Conservation (phyloP, 192 early-diverging fungal species). For the Funneliformis mosseae region DNA sequence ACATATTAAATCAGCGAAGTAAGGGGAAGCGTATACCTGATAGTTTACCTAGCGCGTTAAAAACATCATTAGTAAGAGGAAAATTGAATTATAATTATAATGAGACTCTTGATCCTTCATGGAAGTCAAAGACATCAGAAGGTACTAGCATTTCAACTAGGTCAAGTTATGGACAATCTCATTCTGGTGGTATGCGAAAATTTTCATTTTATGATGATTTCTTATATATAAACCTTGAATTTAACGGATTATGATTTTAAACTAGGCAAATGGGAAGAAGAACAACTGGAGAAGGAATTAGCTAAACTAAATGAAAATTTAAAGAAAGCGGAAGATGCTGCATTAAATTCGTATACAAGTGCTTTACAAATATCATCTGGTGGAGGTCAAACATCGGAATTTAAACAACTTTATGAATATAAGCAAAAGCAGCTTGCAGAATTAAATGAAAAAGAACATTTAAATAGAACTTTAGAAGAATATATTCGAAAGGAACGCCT, state of each 20-base stretch:
- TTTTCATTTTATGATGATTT: slow-evolving; percentile 32
- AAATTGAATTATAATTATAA: slow-evolving; percentile 40
- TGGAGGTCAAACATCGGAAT: slow-evolving; percentile 44
- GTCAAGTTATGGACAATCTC: slow-evolving; percentile 41
- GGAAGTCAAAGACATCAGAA: slow-evolving; percentile 36
- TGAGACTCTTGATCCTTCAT: slow-evolving; percentile 45
- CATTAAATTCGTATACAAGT: slow-evolving; percentile 33
- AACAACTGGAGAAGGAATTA: slow-evolving; percentile 49
- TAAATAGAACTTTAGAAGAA: slow-evolving; percentile 47
- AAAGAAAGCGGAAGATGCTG: slow-evolving; percentile 48
- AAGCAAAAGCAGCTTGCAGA: slow-evolving; percentile 54
- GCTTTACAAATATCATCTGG: slow-evolving; percentile 31
- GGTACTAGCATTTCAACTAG: slow-evolving; percentile 38
- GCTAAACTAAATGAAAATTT: slow-evolving; percentile 50
- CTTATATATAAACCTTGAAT: not conserved
- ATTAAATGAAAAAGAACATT: slow-evolving; percentile 46
- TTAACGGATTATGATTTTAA: not conserved
- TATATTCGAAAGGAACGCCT: slow-evolving; percentile 55
- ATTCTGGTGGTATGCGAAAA: slow-evolving; percentile 35
- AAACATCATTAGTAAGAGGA: slow-evolving; percentile 55
- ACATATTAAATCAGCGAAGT: slow-evolving; percentile 58
- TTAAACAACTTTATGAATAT: slow-evolving; percentile 54
- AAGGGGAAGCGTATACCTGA: slow-evolving; percentile 54
- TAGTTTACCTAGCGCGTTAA: slow-evolving; percentile 51
- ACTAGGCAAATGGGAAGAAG: slow-evolving; percentile 45